Evolutionary conservation across 108 stramenopile genomes (phyloP).

Genomic region (Nitzschia putrida): DNA sequence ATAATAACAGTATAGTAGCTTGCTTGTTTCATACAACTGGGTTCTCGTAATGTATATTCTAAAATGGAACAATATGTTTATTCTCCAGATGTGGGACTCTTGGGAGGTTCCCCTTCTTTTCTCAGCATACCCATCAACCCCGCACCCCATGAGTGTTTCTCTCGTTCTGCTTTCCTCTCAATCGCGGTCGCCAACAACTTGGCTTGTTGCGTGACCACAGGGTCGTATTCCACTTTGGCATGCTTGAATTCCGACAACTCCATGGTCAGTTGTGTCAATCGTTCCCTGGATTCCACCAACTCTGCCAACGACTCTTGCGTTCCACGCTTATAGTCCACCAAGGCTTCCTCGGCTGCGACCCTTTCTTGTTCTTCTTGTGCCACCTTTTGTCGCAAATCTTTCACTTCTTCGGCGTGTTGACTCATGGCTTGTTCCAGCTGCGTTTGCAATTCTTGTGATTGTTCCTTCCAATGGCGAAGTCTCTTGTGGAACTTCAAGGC

Average conservation of each 20-base stretch:
- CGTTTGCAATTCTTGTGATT: slow-evolving; percentile 12
- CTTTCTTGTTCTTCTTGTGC: slow-evolving; percentile 2
- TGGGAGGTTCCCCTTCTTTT: neutral
- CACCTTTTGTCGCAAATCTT: slow-evolving; percentile 1
- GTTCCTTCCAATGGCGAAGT: slow-evolving; percentile 24
- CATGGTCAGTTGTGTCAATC: neutral
- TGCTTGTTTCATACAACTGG: too few species aligned
- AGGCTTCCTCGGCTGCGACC: slow-evolving; percentile 10
- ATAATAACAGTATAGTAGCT: too few species aligned
- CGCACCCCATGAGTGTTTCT: slow-evolving; percentile 3
- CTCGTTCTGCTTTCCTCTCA: neutral
- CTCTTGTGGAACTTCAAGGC: slow-evolving; percentile 34
- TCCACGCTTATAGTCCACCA: slow-evolving; percentile 14
- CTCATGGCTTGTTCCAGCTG: slow-evolving; percentile 15
- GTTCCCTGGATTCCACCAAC: slow-evolving; percentile 2
- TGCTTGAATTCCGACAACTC: neutral
- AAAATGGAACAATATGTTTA: too few species aligned
- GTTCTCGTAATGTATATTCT: too few species aligned
- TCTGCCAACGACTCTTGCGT: slow-evolving; percentile 8
- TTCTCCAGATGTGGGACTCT: neutral
- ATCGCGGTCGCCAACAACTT: slow-evolving; percentile 5
- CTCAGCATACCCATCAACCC: neutral
- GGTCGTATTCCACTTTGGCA: neutral
- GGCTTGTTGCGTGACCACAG: slow-evolving; percentile 6
- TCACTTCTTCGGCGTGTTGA: slow-evolving; percentile 8